Base-by-base conservation (phyloP, 371 early-diverging fungal species). In the Conidiobolus incongruus region DNA sequence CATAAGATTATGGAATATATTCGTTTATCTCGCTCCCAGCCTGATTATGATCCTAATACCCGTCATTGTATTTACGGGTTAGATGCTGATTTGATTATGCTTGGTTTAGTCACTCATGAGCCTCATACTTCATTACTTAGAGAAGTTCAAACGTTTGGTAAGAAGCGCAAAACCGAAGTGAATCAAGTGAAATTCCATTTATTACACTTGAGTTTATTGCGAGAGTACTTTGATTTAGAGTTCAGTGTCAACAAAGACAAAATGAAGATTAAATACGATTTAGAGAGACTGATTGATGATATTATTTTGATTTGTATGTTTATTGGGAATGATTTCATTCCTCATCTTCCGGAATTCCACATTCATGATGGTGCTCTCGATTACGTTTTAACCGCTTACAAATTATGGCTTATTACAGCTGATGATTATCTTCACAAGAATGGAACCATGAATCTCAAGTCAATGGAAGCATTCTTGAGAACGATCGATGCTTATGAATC, bases 1-100 rank as follows among this genome's bases (percentile, higher is more conserved):
- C 99, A 99, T 62, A 99, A 99, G 60, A 96, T 99, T 48, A 92
- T 96, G 89, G 90, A 90, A 54, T 98, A 84, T 48, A 81, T 99
- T 37, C 79, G 99, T 44, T 60, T 71, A 21, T 61, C 80, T 13
- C 83, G 84, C 53, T 74, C 83, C 12, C 75, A 75, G 50, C 63
- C 77, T 8, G 71, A 70, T 33, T 81, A 88, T 55, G 54, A 77
- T 46, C 75, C 83, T 44, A 90, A 92, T 55, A 70, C 72, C 6
- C 67, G 89, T 33, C 98, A 97, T 59, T 87, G 91, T 56, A 70
- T 99, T 17, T 99, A 95, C 60, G 94, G 96, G 12, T 69, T 97
- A 39, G 99, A 99, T 63, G 99, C 98, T 15, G 99, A 99, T 66
- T 66, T 99, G 33, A 87, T 99, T 46, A 94, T 99, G 85, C 68